A percentile compares a stretch with the other conserved stretches of the same genome.
These are phyloP conservation scores for Tanacetum coccineum DNA, from an alignment of 129 eudicot species.

Conservation along the genomic window DNA sequence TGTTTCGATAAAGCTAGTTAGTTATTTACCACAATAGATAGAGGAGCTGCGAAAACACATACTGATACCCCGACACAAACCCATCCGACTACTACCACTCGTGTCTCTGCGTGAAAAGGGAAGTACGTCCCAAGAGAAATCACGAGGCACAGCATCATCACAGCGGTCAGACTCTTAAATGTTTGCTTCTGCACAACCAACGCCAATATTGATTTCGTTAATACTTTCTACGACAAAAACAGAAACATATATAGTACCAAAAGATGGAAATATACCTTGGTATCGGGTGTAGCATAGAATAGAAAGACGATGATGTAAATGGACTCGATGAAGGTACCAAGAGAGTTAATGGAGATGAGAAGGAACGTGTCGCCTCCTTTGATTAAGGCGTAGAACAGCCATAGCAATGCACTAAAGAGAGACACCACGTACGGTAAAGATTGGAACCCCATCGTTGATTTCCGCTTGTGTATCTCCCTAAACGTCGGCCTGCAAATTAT, in stretches of 20 bases:
- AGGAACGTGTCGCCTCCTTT: conserved; percentile 41
- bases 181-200: conserved; percentile 46
- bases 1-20: neutral
- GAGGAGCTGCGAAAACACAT: conserved; percentile 86
- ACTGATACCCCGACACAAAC: conserved; percentile 67
- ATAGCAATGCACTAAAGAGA: conserved; percentile 34
- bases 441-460: conserved; percentile 38
- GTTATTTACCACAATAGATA: conserved; percentile 53
- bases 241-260: neutral
- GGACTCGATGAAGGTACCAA: conserved; percentile 72
- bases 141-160: conserved; percentile 40
- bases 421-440: conserved; percentile 34
- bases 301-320: conserved; percentile 66
- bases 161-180: conserved; percentile 29
- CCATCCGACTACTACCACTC: conserved; percentile 75
- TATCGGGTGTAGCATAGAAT: conserved; percentile 42
- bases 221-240: neutral
- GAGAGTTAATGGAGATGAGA: conserved; percentile 65
- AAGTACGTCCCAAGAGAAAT: conserved; percentile 47
- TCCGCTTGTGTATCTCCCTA: conserved; percentile 25
- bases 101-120: conserved; percentile 17
- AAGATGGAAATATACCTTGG: conserved; percentile 30
- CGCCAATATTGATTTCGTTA: neutral
- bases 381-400: conserved; percentile 35
- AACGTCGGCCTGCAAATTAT: conserved; percentile 23